Percentiles rank a stretch among this genome's conserved stretches.
These are phyloP conservation scores for Debaryomyces prosopidis DNA, from an alignment of 805 yeast genomes.

Conservation along the genomic window DNA sequence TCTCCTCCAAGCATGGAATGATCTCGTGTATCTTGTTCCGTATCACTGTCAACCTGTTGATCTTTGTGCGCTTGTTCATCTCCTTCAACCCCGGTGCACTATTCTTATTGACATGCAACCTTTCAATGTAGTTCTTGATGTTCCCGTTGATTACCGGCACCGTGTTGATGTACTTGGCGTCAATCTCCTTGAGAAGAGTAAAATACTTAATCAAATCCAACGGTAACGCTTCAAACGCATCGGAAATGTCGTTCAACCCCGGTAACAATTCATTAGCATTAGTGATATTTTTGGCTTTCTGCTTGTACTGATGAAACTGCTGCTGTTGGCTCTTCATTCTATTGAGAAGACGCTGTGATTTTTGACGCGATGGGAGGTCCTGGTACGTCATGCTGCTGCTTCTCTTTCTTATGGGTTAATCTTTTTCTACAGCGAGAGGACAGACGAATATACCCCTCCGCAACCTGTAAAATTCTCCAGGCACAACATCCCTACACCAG, in stretches of 20 bases:
- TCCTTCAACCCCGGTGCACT: constrained; percentile 10
- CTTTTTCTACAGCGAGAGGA: too few relatives aligned
- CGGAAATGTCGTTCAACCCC: constrained; percentile 88
- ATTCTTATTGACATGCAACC: constrained; percentile 13
- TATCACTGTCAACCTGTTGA: constrained; percentile 35
- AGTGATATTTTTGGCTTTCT: constrained; percentile 31
- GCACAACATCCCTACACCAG: background rate
- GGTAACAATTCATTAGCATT: constrained; percentile 51
- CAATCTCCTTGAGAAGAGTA: constrained; percentile 88
- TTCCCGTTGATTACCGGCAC: constrained; percentile 63
- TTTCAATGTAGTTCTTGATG: constrained; percentile 47
- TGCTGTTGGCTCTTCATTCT: constrained; percentile 10
- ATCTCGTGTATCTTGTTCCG: constrained; percentile 59
- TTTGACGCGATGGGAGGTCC: constrained; percentile 28
- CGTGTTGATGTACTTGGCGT: constrained; percentile 83
- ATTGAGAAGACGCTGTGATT: constrained; percentile 22
- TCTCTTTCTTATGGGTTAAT: too few relatives aligned
- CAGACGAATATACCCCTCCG: too few relatives aligned
- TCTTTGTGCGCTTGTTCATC: constrained; percentile 26
- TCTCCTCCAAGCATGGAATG: constrained; percentile 92
- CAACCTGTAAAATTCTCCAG: too few relatives aligned
- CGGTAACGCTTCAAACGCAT: constrained; percentile 90
- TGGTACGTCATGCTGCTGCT: constrained; percentile 9
- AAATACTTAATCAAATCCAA: constrained; percentile 78
- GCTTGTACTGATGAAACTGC: constrained; percentile 33